These are phyloP conservation scores for Zizania latifolia DNA, from an alignment of 176 grass and related monocot genomes.

Conservation along the genomic window DNA sequence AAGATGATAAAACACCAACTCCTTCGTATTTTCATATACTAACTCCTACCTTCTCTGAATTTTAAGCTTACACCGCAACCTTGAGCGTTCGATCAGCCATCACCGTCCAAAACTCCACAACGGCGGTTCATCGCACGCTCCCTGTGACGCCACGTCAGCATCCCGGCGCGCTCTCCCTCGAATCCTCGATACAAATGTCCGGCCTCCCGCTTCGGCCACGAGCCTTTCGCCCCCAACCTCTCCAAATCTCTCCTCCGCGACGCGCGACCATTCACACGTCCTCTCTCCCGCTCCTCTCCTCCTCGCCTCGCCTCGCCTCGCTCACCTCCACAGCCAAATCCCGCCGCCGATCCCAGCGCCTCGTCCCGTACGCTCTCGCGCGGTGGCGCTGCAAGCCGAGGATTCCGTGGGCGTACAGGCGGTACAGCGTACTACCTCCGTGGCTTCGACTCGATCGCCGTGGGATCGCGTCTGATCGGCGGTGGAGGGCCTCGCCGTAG, in stretches of 20 bases:
- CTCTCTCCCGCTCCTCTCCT: not conserved
- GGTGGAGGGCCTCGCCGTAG: not conserved
- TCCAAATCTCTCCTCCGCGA: conserved; percentile 23
- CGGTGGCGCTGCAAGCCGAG: not conserved
- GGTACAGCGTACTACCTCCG: no score
- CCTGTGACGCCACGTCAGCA: not conserved
- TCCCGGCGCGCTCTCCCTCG: not conserved
- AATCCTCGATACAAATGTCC: conserved; percentile 7
- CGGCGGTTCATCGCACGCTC: not conserved
- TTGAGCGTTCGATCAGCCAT: no score
- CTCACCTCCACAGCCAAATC: not conserved
- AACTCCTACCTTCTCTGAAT: no score
- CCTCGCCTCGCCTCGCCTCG: not conserved
- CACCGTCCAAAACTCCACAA: not conserved
- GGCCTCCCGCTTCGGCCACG: conserved; percentile 18
- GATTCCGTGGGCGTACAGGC: not conserved
- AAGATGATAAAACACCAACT: no score
- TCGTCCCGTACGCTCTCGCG: no score
- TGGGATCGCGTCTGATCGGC: no score
- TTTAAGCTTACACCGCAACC: no score
- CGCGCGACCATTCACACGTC: conserved; percentile 29
- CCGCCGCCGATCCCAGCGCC: not conserved
- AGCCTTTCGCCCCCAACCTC: not conserved
- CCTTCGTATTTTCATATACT: no score
- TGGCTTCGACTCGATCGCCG: not conserved